phyloP scores from a whole-genome alignment of 805 yeast genomes.

The Cyberlindnera euphorbiiphila region DNA sequence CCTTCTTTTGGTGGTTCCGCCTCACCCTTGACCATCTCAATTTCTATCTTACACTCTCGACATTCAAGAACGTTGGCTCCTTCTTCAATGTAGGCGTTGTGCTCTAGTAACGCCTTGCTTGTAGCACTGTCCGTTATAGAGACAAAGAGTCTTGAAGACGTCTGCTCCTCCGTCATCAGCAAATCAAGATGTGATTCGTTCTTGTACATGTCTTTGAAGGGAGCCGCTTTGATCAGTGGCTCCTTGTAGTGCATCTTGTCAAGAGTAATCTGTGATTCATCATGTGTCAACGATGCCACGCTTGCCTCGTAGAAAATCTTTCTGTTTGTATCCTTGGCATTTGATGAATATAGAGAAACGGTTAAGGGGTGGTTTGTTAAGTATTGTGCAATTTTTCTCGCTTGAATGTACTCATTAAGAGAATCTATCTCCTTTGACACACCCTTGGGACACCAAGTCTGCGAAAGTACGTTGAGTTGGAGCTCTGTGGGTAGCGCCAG shows the following conservation, averaged over 20 bases:
- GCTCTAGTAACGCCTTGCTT: conserved; percentile 2
- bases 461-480: conserved; percentile 10
- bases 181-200: conserved; percentile 10
- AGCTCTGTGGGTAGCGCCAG: conserved; percentile 12
- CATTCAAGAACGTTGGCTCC: not conserved
- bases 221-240: conserved; percentile 3
- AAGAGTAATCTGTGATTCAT: not conserved
- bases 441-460: conserved; percentile 6
- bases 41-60: not conserved
- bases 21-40: conserved; percentile 6
- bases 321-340: conserved; percentile 5
- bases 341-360: conserved; percentile 8
- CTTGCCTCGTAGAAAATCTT: conserved; percentile 11
- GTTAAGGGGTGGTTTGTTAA: conserved; percentile 1
- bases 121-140: conserved; percentile 3
- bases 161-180: conserved; percentile 9
- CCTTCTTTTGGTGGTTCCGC: conserved; percentile 14
- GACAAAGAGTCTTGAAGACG: conserved; percentile 1
- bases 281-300: conserved; percentile 1
- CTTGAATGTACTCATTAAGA: conserved; percentile 3
- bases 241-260: conserved; percentile 10
- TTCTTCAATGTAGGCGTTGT: not conserved
- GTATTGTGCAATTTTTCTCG: conserved; percentile 8
- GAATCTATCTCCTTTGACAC: conserved; percentile 1
- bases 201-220: conserved; percentile 6